Evolutionary conservation across 257 asterid genomes (phyloP), one percentile per base, ranked within the genome.

Genomic region (Phtheirospermum japonicum): DNA sequence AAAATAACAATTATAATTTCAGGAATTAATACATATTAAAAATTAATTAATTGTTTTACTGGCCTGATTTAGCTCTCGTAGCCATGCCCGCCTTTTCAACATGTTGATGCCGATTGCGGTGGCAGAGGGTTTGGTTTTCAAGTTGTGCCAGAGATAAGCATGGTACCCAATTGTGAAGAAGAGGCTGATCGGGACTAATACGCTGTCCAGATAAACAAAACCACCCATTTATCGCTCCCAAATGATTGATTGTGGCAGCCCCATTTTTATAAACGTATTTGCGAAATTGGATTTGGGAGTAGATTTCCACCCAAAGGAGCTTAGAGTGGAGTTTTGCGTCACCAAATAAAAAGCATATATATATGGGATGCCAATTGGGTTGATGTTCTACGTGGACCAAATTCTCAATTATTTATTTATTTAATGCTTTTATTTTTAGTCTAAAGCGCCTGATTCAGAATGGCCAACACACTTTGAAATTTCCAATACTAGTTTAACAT

Each of bases 161-260:
- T 89, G 97, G 80, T 89, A 89, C 0, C 91, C 92, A 2, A 89
- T 68, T 10, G 92, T 86, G 31, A 87, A 51, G 80, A 84, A 83
- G 31, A 89, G 69, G 77, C 92, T 84, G 3, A 73, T 12, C 0
- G 94, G 90, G 4, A 89, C 97, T 55, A 89, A 23, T n/a, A 85
- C 59, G 71, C 84, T 76, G 42, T 87, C 95, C 31, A 83, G 52
- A 45, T 76, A 85, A 5, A 58, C 71, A 3, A 77, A 43, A 6
- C 67, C 71, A 0, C 68, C 76, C 80, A 75, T 68, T 20, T 23
- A n/a, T n/a, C n/a, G n/a, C n/a, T n/a, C n/a, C n/a, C n/a, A n/a
- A n/a, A n/a, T 50, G 31, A 8, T 17, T 48, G 18, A 11, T 23
- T 23, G 28, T 23, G 28, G 17, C 18, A 3, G n/a, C 17, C 49